A percentile compares a stretch with the other conserved stretches of the same genome.
Conservation (phyloP, 108 stramenopile species). For the Skeletonema grethae region DNA sequence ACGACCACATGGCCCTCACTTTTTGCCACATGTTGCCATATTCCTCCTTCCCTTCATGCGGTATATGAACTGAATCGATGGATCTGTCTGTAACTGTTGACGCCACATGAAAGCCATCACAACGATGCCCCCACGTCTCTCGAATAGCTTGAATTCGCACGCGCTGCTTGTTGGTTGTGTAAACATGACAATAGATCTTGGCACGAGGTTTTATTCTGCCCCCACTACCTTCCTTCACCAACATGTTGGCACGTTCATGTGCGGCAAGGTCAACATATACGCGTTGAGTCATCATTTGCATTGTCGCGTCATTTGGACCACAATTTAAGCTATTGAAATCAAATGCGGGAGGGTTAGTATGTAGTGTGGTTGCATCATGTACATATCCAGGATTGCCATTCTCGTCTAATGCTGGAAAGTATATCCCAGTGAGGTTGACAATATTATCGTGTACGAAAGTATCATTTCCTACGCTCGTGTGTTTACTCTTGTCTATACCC, state of each 20-base stretch:
- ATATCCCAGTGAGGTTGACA: background rate
- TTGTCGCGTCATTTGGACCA: background rate
- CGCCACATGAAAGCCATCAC: slow-evolving; percentile 87
- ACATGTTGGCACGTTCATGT: background rate
- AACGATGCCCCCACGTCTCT: slow-evolving; percentile 62
- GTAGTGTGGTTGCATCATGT: background rate
- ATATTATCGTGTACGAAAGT: too few relatives aligned
- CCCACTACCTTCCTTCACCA: background rate
- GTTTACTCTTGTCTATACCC: background rate
- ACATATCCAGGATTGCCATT: slow-evolving; percentile 17
- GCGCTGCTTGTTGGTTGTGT: background rate
- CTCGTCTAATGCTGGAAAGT: slow-evolving; percentile 16
- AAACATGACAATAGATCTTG: background rate
- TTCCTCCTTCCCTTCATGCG: slow-evolving; percentile 67
- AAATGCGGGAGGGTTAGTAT: background rate
- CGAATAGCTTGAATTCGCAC: slow-evolving; percentile 9
- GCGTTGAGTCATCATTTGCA: background rate
- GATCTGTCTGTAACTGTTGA: slow-evolving; percentile 53
- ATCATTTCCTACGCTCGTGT: background rate
- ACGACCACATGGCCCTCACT: slow-evolving; percentile 74
- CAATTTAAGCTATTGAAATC: background rate
- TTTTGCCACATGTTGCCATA: slow-evolving; percentile 95
- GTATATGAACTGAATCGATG: slow-evolving; percentile 58
- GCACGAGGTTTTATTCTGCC: background rate
- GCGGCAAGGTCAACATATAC: slow-evolving; percentile 1